Evolutionary conservation across 1,139 yeast genomes (phyloP), one percentile per base, ranked within the genome.

Genomic region (Maudiozyma humilis): DNA sequence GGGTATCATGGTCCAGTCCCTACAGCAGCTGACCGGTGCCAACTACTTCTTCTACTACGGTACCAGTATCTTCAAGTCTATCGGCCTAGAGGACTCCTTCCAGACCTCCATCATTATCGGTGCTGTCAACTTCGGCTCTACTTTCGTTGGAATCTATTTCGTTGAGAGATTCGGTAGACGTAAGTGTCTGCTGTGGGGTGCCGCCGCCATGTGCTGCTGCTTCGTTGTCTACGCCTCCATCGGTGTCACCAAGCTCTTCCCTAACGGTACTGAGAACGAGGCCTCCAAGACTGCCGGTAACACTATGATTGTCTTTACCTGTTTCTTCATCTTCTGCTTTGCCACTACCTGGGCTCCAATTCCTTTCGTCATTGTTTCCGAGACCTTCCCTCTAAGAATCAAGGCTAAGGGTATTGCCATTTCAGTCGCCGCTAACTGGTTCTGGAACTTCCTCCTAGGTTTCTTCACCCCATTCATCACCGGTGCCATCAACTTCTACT

Each of bases 361-460:
- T 30, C 34, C 40, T 12, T 37, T 16, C 33, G 40, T 37, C n/a
- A 37, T 37, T 16, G 40, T 37, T 14, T 27, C 40, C 8, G 40
- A 37, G 30, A 37, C 40, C n/a, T 37, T 29, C 40, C 40, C 40
- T 29, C 19, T 82, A 53, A 75, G 87, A 66, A 76, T 82, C 57
- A 78, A 84, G 66, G 73, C 85, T 37, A 81, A 81, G 69, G 86
- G 80, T 49, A 80, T 82, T 78, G 77, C 85, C 50, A 67, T 82
- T 49, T 82, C 88, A 42, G 70, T 77, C 30, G 81, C 81, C 45
- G 72, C 81, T 43, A 82, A 81, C 68, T 83, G 89, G 88, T 47
- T 79, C 43, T 78, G 79, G 78, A 84, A 84, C 59, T 82, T 82
- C 75, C 70, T 79, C 53, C 79, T 81, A 60, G 75, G 83, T 7